Base-by-base conservation (phyloP, 495 filamentous ascomycete species). In the Bathelium albidoporum region DNA sequence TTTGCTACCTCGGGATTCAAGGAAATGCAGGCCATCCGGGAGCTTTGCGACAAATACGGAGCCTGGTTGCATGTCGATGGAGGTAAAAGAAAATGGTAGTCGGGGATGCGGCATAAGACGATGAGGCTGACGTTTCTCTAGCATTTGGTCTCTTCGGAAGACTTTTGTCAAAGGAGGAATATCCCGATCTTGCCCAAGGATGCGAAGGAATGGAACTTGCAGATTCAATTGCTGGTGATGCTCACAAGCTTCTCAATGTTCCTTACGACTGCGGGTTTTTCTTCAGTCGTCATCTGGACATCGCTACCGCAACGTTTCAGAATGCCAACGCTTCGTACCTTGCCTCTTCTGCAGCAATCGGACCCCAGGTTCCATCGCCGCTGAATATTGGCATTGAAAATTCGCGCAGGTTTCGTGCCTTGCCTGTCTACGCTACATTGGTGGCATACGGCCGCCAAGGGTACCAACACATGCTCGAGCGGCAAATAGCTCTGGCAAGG, bases 201-300 rank as follows among this genome's bases (percentile, higher is more conserved):
- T 80, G 77, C 1, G 81, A 81, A 9, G 89, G 89, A 1, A 70
- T 96, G n/a, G 89, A 96, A 62, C 77, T 92, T 18, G 90, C 87
- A 1, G 91, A 97, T 71, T 95, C 89, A 36, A 88, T 97, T 36
- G 83, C 88, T 0, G 87, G 87, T 0, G 93, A 97, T 68, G 89
- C 81, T 1, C 93, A 97, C 72, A 96, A 97, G 70, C 75, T 96
- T 5, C 80, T 97, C n/a, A 97, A 97, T 66, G 91, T 95, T 29
- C 92, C 93, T 2, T 97, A 97, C 65, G 93, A 97, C 73, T 91
- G 84, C 66, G 93, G 93, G 16, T 89, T 96, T 73, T 95, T 95
- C 80, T 81, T 95, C 66, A 86, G 83, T 66, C 84, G 85, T 10
- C 78, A 88, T 60, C 75, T 81, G 0, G 67, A 76, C 2, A 72